Evolutionary conservation across 2,329 filamentous ascomycete species (phyloP).

Genomic region (Hawksworthiomyces lignivorus): DNA sequence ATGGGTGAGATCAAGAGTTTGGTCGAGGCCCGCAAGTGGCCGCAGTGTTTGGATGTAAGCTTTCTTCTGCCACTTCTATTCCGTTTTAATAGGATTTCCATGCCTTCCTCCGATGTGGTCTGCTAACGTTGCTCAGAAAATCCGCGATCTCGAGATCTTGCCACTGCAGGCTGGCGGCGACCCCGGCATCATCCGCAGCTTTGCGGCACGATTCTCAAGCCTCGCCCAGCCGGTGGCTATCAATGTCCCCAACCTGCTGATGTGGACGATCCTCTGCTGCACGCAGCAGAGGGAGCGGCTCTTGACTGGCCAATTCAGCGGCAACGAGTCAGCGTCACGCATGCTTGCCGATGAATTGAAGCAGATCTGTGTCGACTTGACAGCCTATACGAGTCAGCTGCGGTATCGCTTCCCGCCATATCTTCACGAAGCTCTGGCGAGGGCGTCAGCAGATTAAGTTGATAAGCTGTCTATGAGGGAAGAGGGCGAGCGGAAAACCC

Average conservation of each 20-base stretch:
- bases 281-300: conserved; percentile 68
- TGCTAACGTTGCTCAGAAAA: conserved; percentile 40
- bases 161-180: conserved; percentile 70
- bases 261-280: conserved; percentile 90
- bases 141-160: conserved; percentile 67
- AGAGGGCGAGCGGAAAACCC: too few relatives aligned
- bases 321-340: conserved; percentile 56
- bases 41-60: conserved; percentile 52
- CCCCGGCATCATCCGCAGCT: conserved; percentile 68
- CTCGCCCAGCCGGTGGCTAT: conserved; percentile 75
- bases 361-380: conserved; percentile 79
- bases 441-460: conserved; percentile 66
- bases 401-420: conserved; percentile 82
- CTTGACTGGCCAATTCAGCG: conserved; percentile 64
- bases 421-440: conserved; percentile 80
- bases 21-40: conserved; percentile 48
- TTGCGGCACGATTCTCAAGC: conserved; percentile 71
- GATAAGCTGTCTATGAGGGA: too few relatives aligned
- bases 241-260: conserved; percentile 82
- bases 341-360: conserved; percentile 63
- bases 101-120: neutral
- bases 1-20: conserved; percentile 55
- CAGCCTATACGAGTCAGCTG: conserved; percentile 88
- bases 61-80: neutral
- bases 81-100: neutral